These are phyloP conservation scores for Simmondsia chinensis DNA, from an alignment of 148 eudicot genomes.

Conservation along the genomic window DNA sequence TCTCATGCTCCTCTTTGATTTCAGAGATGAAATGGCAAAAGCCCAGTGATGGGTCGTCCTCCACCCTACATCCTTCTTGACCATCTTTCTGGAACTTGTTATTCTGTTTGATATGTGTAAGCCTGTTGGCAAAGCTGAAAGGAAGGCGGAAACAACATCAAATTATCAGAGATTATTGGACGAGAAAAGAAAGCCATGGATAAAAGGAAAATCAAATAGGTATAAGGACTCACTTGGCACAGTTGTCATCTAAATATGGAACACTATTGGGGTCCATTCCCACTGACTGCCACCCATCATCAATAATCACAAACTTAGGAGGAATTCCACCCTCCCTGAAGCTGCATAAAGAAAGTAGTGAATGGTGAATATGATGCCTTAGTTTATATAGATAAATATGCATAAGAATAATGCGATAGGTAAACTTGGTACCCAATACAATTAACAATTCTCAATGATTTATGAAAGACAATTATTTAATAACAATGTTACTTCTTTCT, in stretches of 20 bases:
- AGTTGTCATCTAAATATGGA: slow-evolving; percentile 39
- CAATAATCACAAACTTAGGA: slow-evolving; percentile 84
- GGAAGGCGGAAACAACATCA: slow-evolving; percentile 1
- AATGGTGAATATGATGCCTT: no score
- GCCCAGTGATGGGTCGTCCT: no score
- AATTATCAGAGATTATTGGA: neutral
- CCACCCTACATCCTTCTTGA: slow-evolving; percentile 51
- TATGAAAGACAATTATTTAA: neutral
- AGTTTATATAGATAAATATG: no score
- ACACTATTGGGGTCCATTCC: slow-evolving; percentile 55
- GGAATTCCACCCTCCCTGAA: slow-evolving; percentile 57
- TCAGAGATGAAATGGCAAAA: slow-evolving; percentile 47
- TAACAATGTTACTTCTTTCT: no score
- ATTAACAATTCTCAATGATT: neutral
- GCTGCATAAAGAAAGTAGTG: slow-evolving; percentile 44
- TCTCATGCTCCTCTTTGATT: slow-evolving; percentile 47
- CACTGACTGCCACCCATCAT: slow-evolving; percentile 92
- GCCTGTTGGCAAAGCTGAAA: slow-evolving; percentile 71
- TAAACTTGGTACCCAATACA: no score
- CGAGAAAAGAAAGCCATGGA: neutral
- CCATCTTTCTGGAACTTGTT: slow-evolving; percentile 76
- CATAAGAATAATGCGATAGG: neutral
- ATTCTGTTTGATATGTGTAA: slow-evolving; percentile 69
- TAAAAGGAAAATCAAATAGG: neutral
- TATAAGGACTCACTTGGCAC: slow-evolving; percentile 52